phyloP scores from a whole-genome alignment of 2,329 filamentous ascomycete species.

The Claviceps spartinae region DNA sequence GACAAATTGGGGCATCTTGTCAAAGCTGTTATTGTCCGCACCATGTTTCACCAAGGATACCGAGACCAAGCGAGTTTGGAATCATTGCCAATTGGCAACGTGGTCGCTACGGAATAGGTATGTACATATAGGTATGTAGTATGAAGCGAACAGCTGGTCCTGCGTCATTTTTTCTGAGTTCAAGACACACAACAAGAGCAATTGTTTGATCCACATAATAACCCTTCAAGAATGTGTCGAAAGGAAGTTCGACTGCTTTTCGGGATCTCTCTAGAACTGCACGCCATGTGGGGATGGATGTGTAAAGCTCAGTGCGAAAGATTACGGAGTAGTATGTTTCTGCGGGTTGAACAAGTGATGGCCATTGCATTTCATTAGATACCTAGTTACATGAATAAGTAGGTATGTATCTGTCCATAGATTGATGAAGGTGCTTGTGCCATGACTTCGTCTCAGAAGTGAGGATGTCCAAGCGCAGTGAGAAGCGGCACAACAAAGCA shows the following conservation, averaged over 20 bases:
- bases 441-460: too few relatives aligned
- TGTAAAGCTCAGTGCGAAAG: too few relatives aligned
- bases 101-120: neutral
- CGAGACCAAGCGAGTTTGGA: neutral
- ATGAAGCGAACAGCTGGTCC: neutral
- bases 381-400: too few relatives aligned
- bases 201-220: neutral
- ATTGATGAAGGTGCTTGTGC: too few relatives aligned
- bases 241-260: neutral
- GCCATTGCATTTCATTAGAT: too few relatives aligned
- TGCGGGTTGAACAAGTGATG: too few relatives aligned
- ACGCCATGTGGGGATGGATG: neutral
- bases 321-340: too few relatives aligned
- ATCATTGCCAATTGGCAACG: conserved; percentile 2
- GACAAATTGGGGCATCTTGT: neutral
- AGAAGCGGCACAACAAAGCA: neutral
- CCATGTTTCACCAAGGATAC: conserved; percentile 3
- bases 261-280: neutral
- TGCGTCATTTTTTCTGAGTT: neutral
- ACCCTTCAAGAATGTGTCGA: neutral
- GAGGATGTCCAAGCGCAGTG: neutral
- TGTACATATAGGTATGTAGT: too few relatives aligned
- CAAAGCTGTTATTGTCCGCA: too few relatives aligned
- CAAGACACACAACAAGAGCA: neutral
- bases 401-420: too few relatives aligned